Conservation (phyloP, 2,329 filamentous ascomycete species). For the Fusarium fujikuroi region DNA sequence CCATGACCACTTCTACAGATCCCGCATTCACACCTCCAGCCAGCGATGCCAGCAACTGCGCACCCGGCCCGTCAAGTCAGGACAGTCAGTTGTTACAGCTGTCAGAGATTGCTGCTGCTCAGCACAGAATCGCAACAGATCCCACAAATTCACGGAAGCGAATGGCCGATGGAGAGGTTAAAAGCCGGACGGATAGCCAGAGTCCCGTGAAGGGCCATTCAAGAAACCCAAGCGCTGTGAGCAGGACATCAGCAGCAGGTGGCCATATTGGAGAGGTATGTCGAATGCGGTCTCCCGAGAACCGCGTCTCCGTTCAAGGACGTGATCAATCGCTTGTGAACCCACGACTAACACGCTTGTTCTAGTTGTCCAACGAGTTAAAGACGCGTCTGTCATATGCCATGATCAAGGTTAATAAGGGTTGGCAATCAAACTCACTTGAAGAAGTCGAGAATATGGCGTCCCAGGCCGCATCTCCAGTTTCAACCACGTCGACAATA, state of each 20-base stretch:
- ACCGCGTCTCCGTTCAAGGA: background rate
- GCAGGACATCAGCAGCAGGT: constrained; percentile 66
- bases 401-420: constrained; percentile 91
- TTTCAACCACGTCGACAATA: constrained; percentile 67
- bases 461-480: constrained; percentile 73
- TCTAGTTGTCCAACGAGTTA: constrained; percentile 79
- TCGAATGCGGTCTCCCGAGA: constrained; percentile 26
- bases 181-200: constrained; percentile 58
- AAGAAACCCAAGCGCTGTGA: constrained; percentile 76
- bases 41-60: constrained; percentile 39
- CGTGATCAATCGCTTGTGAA: background rate
- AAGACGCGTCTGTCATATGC: constrained; percentile 89
- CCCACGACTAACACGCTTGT: constrained; percentile 28
- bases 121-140: constrained; percentile 59
- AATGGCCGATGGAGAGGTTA: constrained; percentile 80
- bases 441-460: constrained; percentile 81
- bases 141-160: constrained; percentile 69
- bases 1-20: constrained; percentile 41
- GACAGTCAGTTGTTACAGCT: constrained; percentile 67
- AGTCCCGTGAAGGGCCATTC: constrained; percentile 70
- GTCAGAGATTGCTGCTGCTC: constrained; percentile 67
- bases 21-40: constrained; percentile 41
- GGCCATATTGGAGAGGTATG: constrained; percentile 83
- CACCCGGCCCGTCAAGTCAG: constrained; percentile 53
- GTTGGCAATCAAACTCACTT: constrained; percentile 83